phyloP scores from a whole-genome alignment of 768 basidiomycete species.

The Auricularia heimuer region DNA sequence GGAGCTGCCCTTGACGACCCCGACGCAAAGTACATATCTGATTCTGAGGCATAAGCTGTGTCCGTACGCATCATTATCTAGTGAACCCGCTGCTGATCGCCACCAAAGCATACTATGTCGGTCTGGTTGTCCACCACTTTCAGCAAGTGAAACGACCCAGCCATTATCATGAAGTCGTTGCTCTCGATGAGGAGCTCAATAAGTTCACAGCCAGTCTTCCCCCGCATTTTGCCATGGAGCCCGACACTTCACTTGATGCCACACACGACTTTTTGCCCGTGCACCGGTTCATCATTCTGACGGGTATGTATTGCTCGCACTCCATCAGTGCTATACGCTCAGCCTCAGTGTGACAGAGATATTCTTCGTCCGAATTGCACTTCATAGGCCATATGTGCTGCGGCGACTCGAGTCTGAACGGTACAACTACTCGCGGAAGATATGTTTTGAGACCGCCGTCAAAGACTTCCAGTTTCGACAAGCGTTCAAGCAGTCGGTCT shows the following conservation, averaged over 20 bases:
- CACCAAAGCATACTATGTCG: slow-evolving; percentile 34
- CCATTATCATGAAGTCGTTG: slow-evolving; percentile 74
- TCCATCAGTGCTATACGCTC: not conserved
- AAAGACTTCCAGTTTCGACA: slow-evolving; percentile 76
- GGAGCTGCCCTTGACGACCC: not conserved
- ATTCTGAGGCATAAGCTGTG: not conserved
- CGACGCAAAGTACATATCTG: slow-evolving; percentile 1
- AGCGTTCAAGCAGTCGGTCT: slow-evolving; percentile 50
- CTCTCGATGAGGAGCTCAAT: slow-evolving; percentile 74
- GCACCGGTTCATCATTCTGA: slow-evolving; percentile 68
- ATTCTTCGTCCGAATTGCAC: slow-evolving; percentile 71
- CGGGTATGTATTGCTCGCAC: not conserved
- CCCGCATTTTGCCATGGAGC: slow-evolving; percentile 63
- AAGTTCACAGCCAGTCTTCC: slow-evolving; percentile 69
- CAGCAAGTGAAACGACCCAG: slow-evolving; percentile 71
- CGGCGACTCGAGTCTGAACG: slow-evolving; percentile 70
- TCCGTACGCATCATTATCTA: not conserved
- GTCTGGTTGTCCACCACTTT: slow-evolving; percentile 86
- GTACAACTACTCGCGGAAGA: slow-evolving; percentile 68
- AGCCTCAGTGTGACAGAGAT: slow-evolving; percentile 47
- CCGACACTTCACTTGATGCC: slow-evolving; percentile 71
- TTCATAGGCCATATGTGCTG: slow-evolving; percentile 83
- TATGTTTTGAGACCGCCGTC: slow-evolving; percentile 86
- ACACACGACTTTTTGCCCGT: slow-evolving; percentile 56
- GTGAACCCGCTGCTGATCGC: not conserved